phyloP scores from a whole-genome alignment of 2,329 filamentous ascomycete genomes.

The Aquanectria penicillioides region DNA sequence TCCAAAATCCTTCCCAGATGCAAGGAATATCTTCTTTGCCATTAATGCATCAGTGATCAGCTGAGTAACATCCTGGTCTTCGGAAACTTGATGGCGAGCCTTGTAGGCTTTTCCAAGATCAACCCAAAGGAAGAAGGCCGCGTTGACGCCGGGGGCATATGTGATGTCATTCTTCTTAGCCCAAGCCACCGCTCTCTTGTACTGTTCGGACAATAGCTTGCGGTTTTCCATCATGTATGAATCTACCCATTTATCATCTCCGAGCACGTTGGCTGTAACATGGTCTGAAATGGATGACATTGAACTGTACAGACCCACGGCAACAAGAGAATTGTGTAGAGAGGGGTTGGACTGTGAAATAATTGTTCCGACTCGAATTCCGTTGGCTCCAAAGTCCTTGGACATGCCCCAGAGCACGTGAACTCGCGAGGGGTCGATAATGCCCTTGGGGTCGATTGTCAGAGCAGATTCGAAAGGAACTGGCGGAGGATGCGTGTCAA shows the following conservation, averaged over 20 bases:
- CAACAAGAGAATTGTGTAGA: slow-evolving; percentile 50
- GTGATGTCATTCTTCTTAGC: slow-evolving; percentile 53
- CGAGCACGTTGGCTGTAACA: slow-evolving; percentile 52
- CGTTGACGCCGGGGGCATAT: slow-evolving; percentile 59
- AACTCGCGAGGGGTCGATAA: slow-evolving; percentile 60
- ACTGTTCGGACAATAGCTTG: slow-evolving; percentile 49
- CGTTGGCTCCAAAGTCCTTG: slow-evolving; percentile 67
- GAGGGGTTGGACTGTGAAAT: slow-evolving; percentile 57
- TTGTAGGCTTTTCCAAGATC: slow-evolving; percentile 52
- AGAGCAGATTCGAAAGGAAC: slow-evolving; percentile 57
- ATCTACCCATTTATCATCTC: slow-evolving; percentile 55
- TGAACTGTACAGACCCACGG: slow-evolving; percentile 54
- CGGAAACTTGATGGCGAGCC: slow-evolving; percentile 21
- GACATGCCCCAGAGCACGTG: slow-evolving; percentile 61
- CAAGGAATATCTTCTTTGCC: slow-evolving; percentile 47
- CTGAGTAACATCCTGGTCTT: slow-evolving; percentile 36
- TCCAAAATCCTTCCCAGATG: slow-evolving; percentile 49
- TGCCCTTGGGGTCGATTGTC: slow-evolving; percentile 51
- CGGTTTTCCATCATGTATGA: slow-evolving; percentile 56
- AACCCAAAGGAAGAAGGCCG: slow-evolving; percentile 66
- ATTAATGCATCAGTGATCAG: slow-evolving; percentile 43
- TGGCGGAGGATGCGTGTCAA: slow-evolving; percentile 38
- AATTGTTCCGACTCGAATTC: slow-evolving; percentile 62
- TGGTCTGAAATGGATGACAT: slow-evolving; percentile 56
- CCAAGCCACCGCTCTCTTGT: slow-evolving; percentile 49